phyloP scores from a whole-genome alignment of 129 eudicot genomes.

The Flaveria ramosissima region DNA sequence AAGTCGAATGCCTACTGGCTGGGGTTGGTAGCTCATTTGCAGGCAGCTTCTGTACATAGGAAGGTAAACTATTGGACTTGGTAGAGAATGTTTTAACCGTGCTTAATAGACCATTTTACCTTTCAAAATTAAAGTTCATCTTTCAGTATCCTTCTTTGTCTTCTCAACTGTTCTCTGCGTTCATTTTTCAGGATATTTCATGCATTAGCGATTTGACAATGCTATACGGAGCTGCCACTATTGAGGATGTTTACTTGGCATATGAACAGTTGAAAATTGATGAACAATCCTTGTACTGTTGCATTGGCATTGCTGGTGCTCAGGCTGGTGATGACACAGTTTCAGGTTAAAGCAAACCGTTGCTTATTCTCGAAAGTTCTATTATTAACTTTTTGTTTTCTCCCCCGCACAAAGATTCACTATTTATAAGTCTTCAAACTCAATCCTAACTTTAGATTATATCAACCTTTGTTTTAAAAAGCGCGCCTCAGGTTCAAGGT shows the following conservation, averaged over 20 bases:
- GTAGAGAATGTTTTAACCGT: slow-evolving; percentile 8
- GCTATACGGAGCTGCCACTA: slow-evolving; percentile 82
- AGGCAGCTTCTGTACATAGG: slow-evolving; percentile 90
- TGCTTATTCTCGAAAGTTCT: neutral
- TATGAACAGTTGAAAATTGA: slow-evolving; percentile 90
- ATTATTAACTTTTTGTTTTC: neutral
- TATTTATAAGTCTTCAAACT: neutral
- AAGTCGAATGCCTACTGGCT: slow-evolving; percentile 99
- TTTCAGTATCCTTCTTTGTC: neutral
- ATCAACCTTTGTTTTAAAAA: neutral
- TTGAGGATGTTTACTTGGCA: slow-evolving; percentile 81
- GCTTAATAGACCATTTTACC: slow-evolving; percentile 5
- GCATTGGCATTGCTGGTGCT: slow-evolving; percentile 93
- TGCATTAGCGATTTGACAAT: slow-evolving; percentile 81
- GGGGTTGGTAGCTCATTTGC: slow-evolving; percentile 90
- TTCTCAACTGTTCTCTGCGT: neutral
- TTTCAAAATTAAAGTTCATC: neutral
- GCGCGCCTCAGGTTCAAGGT: neutral
- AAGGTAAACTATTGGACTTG: slow-evolving; percentile 51
- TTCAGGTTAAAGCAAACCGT: slow-evolving; percentile 44
- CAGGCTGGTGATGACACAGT: slow-evolving; percentile 64
- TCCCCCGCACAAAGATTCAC: neutral
- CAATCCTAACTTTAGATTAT: neutral
- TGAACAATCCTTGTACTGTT: slow-evolving; percentile 75
- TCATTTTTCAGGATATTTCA: slow-evolving; percentile 66